phyloP scores from a whole-genome alignment of 345 rosid species.

The Aquilaria malaccensis region DNA sequence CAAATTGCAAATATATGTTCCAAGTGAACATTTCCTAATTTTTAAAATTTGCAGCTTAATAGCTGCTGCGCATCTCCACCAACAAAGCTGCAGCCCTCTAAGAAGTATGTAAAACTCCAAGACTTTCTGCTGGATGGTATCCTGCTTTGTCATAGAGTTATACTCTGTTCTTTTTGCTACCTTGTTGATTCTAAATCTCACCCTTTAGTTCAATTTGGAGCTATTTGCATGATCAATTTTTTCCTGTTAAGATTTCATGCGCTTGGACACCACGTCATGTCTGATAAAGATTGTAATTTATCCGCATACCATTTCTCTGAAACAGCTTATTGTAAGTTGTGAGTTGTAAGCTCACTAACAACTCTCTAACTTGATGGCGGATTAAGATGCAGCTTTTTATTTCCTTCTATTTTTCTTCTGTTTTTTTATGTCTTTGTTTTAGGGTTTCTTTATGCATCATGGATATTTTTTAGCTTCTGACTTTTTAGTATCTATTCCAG shows the following conservation, averaged over 20 bases:
- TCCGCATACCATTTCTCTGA: neutral
- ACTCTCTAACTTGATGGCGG: neutral
- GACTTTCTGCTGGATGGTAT: neutral
- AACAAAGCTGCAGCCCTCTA: slow-evolving; percentile 27
- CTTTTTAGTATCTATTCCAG: slow-evolving; percentile 29
- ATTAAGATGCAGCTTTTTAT: neutral
- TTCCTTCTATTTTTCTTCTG: neutral
- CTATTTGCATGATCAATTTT: neutral
- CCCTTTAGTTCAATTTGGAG: neutral
- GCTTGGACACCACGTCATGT: no score
- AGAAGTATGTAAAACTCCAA: slow-evolving; percentile 34
- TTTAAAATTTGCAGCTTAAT: slow-evolving; percentile 35
- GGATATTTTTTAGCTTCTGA: slow-evolving; percentile 1
- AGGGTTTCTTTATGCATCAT: no score
- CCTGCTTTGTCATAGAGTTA: neutral
- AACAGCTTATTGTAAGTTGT: neutral
- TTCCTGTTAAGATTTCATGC: no score
- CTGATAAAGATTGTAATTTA: no score
- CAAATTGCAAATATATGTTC: neutral
- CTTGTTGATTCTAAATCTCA: neutral
- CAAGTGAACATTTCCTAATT: slow-evolving; percentile 9
- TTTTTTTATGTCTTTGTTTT: no score
- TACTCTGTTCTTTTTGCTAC: neutral
- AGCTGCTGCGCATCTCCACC: slow-evolving; percentile 18
- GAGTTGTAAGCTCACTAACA: neutral